Evolutionary conservation across 2,329 filamentous ascomycete species (phyloP).

Genomic region (Talaromyces sp.): DNA sequence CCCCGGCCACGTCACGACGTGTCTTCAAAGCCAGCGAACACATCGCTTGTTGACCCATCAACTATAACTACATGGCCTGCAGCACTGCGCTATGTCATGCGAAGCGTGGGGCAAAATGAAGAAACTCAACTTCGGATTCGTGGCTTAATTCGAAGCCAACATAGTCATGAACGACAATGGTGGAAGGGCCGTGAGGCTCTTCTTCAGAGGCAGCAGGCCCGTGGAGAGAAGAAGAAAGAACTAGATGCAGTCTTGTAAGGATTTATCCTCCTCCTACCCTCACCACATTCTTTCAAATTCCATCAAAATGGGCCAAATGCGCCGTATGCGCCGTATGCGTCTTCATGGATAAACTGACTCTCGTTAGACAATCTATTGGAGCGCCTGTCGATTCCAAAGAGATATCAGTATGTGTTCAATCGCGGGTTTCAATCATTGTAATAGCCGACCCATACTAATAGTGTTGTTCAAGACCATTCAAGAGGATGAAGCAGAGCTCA

Average conservation of each 20-base stretch:
- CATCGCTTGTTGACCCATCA: slow-evolving; percentile 41
- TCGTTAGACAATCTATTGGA: slow-evolving; percentile 49
- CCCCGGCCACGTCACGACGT: slow-evolving; percentile 3
- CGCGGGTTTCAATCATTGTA: not conserved
- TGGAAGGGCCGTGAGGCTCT: slow-evolving; percentile 57
- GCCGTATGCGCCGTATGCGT: too few species aligned
- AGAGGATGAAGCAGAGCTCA: slow-evolving; percentile 58
- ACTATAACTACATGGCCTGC: slow-evolving; percentile 56
- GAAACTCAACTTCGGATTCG: slow-evolving; percentile 49
- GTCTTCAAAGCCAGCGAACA: slow-evolving; percentile 11
- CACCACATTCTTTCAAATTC: not conserved
- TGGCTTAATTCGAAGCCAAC: slow-evolving; percentile 65
- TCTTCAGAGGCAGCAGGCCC: slow-evolving; percentile 53
- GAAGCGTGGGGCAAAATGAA: slow-evolving; percentile 50
- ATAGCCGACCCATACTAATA: not conserved
- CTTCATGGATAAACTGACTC: not conserved
- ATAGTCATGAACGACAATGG: slow-evolving; percentile 65
- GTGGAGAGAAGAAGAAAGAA: slow-evolving; percentile 57
- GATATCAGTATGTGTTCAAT: slow-evolving; percentile 31
- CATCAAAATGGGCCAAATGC: too few species aligned
- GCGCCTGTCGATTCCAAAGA: slow-evolving; percentile 40
- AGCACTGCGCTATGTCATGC: slow-evolving; percentile 56
- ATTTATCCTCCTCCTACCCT: not conserved
- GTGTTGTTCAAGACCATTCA: slow-evolving; percentile 41
- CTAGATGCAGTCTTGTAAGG: slow-evolving; percentile 59